These are phyloP conservation scores for Arctium lappa DNA, from an alignment of 129 eudicot species.

Conservation along the genomic window DNA sequence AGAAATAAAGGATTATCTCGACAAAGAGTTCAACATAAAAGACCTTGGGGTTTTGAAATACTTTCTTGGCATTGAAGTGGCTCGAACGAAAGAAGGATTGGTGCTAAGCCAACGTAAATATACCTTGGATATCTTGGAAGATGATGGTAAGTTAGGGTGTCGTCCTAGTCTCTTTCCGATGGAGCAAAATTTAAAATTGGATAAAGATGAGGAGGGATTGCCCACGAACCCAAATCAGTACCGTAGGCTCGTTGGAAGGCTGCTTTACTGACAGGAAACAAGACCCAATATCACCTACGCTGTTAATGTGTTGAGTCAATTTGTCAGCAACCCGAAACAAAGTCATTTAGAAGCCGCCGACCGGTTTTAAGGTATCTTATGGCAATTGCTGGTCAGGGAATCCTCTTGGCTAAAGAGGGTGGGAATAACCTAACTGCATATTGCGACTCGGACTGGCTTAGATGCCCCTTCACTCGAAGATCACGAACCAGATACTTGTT, in stretches of 20 bases:
- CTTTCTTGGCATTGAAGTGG: no score
- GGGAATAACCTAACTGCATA: no score
- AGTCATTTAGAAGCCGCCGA: no score
- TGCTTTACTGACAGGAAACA: neutral
- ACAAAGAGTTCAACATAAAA: no score
- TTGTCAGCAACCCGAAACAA: no score
- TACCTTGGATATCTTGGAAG: neutral
- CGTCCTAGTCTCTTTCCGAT: neutral
- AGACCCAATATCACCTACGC: neutral
- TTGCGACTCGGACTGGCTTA: neutral
- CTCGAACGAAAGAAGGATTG: no score
- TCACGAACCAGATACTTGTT: neutral
- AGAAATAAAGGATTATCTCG: no score
- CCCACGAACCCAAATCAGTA: neutral
- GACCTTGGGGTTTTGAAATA: no score
- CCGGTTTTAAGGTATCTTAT: no score
- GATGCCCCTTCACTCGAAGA: neutral
- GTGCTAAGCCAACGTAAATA: no score
- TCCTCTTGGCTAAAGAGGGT: no score
- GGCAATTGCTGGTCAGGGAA: no score
- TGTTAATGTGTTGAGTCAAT: neutral
- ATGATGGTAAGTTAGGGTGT: neutral
- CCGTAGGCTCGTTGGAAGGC: neutral
- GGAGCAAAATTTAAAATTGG: neutral
- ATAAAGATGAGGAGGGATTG: neutral